Evolutionary conservation across 2,329 filamentous ascomycete genomes (phyloP), one percentile per base, ranked within the genome.

Genomic region (Colletotrichum liriopes): DNA sequence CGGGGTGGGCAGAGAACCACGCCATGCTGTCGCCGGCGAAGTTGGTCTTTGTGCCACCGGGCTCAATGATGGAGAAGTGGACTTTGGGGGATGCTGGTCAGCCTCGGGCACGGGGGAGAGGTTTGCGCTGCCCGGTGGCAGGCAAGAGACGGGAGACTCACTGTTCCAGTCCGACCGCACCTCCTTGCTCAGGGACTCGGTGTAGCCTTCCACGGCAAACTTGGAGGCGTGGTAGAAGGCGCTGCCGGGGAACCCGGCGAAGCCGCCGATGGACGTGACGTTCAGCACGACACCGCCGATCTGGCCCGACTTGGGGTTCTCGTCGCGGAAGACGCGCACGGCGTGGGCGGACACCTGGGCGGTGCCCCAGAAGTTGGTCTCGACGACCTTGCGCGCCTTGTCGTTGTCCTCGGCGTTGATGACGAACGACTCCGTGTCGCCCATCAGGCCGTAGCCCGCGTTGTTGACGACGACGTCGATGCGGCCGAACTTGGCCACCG

Each of bases 401-500:
- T 61, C 35, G 37, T 45, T 35, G 1, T 61, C 26, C 2, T 37
- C 56, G 12, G 26, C 35, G 18, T 43, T 29, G 16, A 18, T 23
- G 18, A 64, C 47, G 23, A 64, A 54, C 7, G 61, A 64, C 35
- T 66, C 64, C 12, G 64, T 51, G 20, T 66, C 64, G 8, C 64
- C 64, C 4, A 59, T 51, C 32, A 60, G 43, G 16, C 54, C 45
- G 18, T 89, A 91, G 2, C 90, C 90, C 3, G 89, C 89, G 63
- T 91, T 91, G 80, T 91, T 91, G 67, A 90, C 85, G 5, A 91
- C 86, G 2, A 91, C 85, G 75, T 92, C 89, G 54, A 92, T 79
- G 9, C 87, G 85, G 32, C 85, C 84, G 75, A 90, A 91, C 56
- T 85, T 85, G 5, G 84, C 79, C 3, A 80, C 41, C 0, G 84